Percentiles rank a stretch among this genome's conserved stretches.
phyloP scores from a whole-genome alignment of 306 rosid genomes.

The Boehmeria nivea region DNA sequence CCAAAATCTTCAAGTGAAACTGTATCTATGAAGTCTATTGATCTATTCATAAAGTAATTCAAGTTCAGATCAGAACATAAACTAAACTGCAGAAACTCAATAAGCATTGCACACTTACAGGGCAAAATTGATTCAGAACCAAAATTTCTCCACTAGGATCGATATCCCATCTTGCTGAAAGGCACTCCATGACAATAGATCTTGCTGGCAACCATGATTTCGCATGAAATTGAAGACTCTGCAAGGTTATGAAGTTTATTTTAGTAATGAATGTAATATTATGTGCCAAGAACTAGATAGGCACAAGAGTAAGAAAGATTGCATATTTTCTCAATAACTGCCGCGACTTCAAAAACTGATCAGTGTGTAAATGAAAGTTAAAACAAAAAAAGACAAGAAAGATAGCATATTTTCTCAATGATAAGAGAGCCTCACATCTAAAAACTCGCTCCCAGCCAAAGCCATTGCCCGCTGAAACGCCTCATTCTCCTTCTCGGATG shows the following conservation, averaged over 20 bases:
- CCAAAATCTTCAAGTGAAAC: too few species aligned
- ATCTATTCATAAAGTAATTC: too few species aligned
- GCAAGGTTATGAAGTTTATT: constrained; percentile 31
- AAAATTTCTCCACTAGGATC: constrained; percentile 90
- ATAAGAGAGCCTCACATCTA: constrained; percentile 48
- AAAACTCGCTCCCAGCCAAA: constrained; percentile 80
- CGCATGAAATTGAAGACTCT: constrained; percentile 68
- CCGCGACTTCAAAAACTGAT: too few species aligned
- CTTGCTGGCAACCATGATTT: constrained; percentile 97
- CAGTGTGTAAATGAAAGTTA: too few species aligned
- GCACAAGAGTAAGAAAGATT: too few species aligned
- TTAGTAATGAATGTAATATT: too few species aligned
- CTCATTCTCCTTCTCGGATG: constrained; percentile 78
- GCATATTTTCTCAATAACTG: too few species aligned
- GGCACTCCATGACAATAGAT: constrained; percentile 76
- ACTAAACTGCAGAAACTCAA: too few species aligned
- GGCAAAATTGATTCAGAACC: constrained; percentile 76
- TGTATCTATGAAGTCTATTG: too few species aligned
- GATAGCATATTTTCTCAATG: not conserved
- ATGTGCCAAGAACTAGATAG: too few species aligned
- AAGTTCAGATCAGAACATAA: too few species aligned
- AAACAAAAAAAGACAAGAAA: too few species aligned
- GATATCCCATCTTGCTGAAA: constrained; percentile 56
- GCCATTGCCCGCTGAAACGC: constrained; percentile 86
- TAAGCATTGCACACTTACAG: constrained; percentile 47